These are phyloP conservation scores for Lichtheimia corymbifera DNA, from an alignment of 371 early-diverging fungal genomes.

Conservation along the genomic window DNA sequence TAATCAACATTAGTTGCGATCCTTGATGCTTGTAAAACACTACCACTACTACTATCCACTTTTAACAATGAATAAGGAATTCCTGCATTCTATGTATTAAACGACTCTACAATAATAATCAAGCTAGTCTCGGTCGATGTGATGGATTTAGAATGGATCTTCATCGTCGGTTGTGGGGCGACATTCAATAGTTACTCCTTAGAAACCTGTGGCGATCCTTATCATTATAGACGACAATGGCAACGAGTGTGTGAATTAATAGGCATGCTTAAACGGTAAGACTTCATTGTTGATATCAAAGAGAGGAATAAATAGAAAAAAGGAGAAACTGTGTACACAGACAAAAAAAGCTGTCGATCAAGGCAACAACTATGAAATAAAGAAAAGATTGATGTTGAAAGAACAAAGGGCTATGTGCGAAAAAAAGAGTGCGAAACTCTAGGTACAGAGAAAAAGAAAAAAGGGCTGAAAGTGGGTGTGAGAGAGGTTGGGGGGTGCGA, in stretches of 20 bases:
- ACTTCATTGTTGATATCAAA: constrained; percentile 3
- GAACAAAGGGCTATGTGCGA: constrained; percentile 19
- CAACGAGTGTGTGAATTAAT: too few species aligned
- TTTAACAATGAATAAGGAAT: not conserved
- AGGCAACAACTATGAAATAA: not conserved
- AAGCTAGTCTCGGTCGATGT: too few species aligned
- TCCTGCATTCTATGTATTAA: not conserved
- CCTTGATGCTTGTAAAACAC: too few species aligned
- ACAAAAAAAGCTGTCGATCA: not conserved
- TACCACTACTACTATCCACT: not conserved
- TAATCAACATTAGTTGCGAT: constrained; percentile 29
- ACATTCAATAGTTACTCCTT: too few species aligned
- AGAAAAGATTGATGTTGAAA: constrained; percentile 4
- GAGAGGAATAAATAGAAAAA: constrained; percentile 2
- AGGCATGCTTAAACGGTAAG: too few species aligned
- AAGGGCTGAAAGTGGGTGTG: not conserved
- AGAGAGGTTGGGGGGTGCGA: too few species aligned
- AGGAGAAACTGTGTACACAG: constrained; percentile 19
- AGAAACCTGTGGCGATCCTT: too few species aligned
- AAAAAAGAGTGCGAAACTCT: constrained; percentile 6
- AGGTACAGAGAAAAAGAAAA: not conserved
- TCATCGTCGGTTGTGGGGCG: too few species aligned
- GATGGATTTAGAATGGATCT: too few species aligned
- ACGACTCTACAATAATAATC: too few species aligned
- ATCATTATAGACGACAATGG: too few species aligned